These are phyloP conservation scores for Skeletonema grethae DNA, from an alignment of 108 stramenopile genomes.

Conservation along the genomic window DNA sequence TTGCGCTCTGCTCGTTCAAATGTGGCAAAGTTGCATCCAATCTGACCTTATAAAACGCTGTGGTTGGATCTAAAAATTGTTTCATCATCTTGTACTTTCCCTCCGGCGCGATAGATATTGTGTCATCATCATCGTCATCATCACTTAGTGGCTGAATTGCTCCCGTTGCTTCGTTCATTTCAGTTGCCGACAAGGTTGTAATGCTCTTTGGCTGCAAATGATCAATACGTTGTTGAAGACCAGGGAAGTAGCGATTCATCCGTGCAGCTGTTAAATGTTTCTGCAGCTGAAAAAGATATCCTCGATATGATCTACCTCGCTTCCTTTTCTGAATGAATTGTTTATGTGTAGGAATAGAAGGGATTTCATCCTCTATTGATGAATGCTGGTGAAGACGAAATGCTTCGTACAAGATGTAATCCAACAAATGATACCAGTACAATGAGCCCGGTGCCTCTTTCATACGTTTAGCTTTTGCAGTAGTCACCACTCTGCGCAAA, in stretches of 20 bases:
- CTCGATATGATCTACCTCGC: not conserved
- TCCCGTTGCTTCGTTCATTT: not conserved
- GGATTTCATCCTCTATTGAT: not conserved
- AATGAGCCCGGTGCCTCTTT: not conserved
- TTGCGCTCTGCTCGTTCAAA: not conserved
- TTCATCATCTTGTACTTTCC: not conserved
- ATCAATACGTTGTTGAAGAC: not conserved
- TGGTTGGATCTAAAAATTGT: not conserved
- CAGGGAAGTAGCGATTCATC: not conserved
- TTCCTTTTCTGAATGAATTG: not conserved
- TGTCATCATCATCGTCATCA: not conserved
- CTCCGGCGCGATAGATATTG: too few species aligned
- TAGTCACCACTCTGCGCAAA: not conserved
- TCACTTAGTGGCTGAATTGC: not conserved
- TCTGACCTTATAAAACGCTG: not conserved
- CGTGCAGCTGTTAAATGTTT: not conserved
- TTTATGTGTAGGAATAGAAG: not conserved
- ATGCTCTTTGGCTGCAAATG: not conserved
- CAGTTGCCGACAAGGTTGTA: not conserved
- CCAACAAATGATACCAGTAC: not conserved
- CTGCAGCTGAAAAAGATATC: not conserved
- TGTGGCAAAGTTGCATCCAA: not conserved
- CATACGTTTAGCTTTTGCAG: not conserved
- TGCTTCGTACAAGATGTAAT: not conserved
- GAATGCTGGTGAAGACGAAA: constrained; percentile 3